phyloP scores from a whole-genome alignment of 2,329 filamentous ascomycete genomes.

The Penicillium sclerotigenum region DNA sequence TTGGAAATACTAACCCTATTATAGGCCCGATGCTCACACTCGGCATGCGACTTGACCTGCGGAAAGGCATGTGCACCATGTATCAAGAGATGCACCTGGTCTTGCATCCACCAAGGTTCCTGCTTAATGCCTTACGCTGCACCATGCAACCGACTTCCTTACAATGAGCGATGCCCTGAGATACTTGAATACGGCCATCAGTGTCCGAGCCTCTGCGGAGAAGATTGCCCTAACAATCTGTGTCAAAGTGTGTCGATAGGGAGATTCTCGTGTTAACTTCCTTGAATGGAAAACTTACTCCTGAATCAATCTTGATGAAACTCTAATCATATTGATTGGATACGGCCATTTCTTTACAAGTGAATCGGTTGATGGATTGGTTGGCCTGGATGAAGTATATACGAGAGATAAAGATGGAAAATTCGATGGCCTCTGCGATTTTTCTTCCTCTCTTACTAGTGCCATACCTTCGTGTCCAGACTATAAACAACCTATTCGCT shows the following conservation, averaged over 20 bases:
- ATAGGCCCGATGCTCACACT: slow-evolving; percentile 11
- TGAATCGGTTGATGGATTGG: slow-evolving; percentile 12
- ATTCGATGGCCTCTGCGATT: slow-evolving; percentile 10
- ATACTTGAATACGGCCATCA: slow-evolving; percentile 4
- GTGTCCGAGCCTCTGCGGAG: slow-evolving; percentile 11
- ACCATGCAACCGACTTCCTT: slow-evolving; percentile 11
- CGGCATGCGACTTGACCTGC: slow-evolving; percentile 1
- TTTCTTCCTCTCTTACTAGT: slow-evolving; percentile 10
- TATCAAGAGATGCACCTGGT: slow-evolving; percentile 11
- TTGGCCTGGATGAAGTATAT: slow-evolving; percentile 12
- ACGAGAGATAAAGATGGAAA: slow-evolving; percentile 11
- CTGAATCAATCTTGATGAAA: slow-evolving; percentile 14
- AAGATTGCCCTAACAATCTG: slow-evolving; percentile 9
- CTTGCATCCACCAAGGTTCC: neutral
- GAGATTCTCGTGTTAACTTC: slow-evolving; percentile 12
- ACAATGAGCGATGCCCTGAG: slow-evolving; percentile 5
- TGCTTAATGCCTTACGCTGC: slow-evolving; percentile 16
- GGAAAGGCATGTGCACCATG: slow-evolving; percentile 10
- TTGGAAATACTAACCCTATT: neutral
- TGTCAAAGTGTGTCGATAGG: slow-evolving; percentile 12
- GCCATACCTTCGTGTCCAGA: slow-evolving; percentile 7
- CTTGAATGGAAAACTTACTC: slow-evolving; percentile 8
- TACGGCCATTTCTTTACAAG: slow-evolving; percentile 15
- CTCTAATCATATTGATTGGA: slow-evolving; percentile 7
- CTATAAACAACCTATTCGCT: slow-evolving; percentile 14